Percentiles rank a stretch among this genome's conserved stretches.
These are phyloP conservation scores for Ceratocystis cubensis DNA, from an alignment of 2,329 filamentous ascomycete genomes.

Conservation along the genomic window DNA sequence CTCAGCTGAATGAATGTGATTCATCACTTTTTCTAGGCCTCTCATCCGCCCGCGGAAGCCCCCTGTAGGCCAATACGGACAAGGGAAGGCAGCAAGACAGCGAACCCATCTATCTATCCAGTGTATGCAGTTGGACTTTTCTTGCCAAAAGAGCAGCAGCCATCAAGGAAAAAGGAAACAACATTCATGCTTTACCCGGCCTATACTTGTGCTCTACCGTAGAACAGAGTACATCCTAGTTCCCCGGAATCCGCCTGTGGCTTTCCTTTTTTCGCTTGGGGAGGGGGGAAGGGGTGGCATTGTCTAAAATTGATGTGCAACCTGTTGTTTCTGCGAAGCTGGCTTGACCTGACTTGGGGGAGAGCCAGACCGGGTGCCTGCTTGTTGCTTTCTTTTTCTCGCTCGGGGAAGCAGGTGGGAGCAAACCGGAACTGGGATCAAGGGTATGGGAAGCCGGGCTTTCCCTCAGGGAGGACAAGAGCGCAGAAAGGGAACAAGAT, in stretches of 20 bases:
- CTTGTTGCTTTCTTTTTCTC: not conserved
- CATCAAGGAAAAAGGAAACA: too few species aligned
- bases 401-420: not conserved
- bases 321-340: not conserved
- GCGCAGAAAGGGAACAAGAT: too few species aligned
- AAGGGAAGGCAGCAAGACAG: too few species aligned
- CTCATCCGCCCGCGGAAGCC: too few species aligned
- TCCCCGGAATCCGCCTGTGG: not conserved
- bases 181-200: not conserved
- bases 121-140: not conserved
- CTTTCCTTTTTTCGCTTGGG: not conserved
- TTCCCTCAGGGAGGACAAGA: too few species aligned
- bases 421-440: not conserved
- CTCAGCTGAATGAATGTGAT: not conserved
- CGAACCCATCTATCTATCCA: too few species aligned
- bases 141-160: not conserved
- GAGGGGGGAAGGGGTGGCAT: not conserved
- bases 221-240: not conserved
- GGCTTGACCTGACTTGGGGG: not conserved
- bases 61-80: too few species aligned
- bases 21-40: not conserved
- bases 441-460: not conserved
- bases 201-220: not conserved
- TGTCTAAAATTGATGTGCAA: not conserved
- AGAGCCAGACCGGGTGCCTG: not conserved